phyloP scores from a whole-genome alignment of 192 early-diverging fungal species.

The Umbelopsis vinacea region DNA sequence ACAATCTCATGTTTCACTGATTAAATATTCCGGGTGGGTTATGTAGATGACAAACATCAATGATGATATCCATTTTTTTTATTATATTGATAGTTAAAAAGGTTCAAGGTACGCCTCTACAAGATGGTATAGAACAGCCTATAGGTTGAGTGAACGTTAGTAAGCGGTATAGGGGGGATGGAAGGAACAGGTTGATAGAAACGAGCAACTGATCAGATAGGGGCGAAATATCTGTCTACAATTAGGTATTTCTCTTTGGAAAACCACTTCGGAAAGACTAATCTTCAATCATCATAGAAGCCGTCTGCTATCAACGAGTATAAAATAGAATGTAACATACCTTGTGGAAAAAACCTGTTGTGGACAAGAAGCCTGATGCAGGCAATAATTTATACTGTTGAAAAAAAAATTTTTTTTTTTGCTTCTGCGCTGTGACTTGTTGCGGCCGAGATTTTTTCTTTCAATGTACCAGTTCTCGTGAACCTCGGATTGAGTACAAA shows the following conservation, averaged over 20 bases:
- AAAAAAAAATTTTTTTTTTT: conserved; percentile 3
- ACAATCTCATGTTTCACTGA: no score
- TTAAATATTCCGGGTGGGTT: no score
- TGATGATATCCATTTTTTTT: no score
- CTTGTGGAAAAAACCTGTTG: neutral
- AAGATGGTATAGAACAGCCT: neutral
- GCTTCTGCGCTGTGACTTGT: no score
- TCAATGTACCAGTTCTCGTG: no score
- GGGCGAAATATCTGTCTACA: conserved; percentile 22
- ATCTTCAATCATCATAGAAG: conserved; percentile 22
- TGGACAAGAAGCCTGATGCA: neutral
- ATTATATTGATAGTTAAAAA: no score
- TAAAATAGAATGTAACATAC: conserved; percentile 2
- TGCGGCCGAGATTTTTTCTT: no score
- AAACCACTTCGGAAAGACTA: conserved; percentile 20
- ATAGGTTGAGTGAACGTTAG: neutral
- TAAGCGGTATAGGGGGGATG: neutral
- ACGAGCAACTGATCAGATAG: conserved; percentile 15
- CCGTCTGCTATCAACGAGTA: neutral
- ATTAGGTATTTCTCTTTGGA: neutral
- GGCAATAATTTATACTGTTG: neutral
- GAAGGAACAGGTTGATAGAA: neutral
- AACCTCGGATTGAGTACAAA: no score
- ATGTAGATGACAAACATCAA: no score
- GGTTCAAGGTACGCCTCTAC: no score